These are phyloP conservation scores for Penicilliopsis zonata DNA, from an alignment of 495 filamentous ascomycete genomes.

Conservation along the genomic window DNA sequence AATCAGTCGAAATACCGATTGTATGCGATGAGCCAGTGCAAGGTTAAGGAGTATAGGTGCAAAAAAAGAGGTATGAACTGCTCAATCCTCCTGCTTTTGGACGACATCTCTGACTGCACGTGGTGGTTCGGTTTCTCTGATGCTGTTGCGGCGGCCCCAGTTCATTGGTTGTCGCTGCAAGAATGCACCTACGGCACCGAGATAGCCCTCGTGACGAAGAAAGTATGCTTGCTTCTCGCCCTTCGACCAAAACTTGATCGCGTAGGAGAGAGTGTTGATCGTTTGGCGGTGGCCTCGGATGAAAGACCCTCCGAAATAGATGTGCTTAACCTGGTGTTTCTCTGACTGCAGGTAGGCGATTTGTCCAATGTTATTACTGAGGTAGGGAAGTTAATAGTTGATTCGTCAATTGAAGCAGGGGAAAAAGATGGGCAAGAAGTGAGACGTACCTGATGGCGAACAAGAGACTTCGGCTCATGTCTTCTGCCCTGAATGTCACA, in stretches of 20 bases:
- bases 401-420: not conserved
- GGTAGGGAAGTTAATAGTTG: constrained; percentile 11
- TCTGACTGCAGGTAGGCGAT: constrained; percentile 92
- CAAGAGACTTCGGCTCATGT: constrained; percentile 60
- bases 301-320: constrained; percentile 96
- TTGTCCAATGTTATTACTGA: constrained; percentile 93
- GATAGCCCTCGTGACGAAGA: constrained; percentile 87
- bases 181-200: constrained; percentile 94
- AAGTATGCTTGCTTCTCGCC: constrained; percentile 94
- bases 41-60: too few relatives aligned
- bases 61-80: not conserved
- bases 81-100: not conserved
- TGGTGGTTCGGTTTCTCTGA: constrained; percentile 34
- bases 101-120: constrained; percentile 10
- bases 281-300: constrained; percentile 94
- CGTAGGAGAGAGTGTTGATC: constrained; percentile 91
- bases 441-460: constrained; percentile 61
- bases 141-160: constrained; percentile 78
- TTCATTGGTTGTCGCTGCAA: constrained; percentile 80
- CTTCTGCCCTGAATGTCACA: constrained; percentile 44
- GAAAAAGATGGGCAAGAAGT: not conserved
- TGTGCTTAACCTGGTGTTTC: constrained; percentile 78
- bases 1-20: too few relatives aligned
- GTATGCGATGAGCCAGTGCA: too few relatives aligned
- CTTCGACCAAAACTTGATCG: constrained; percentile 94